phyloP scores from a whole-genome alignment of 1,284 basidiomycete species.

The Malassezia sympodialis region DNA sequence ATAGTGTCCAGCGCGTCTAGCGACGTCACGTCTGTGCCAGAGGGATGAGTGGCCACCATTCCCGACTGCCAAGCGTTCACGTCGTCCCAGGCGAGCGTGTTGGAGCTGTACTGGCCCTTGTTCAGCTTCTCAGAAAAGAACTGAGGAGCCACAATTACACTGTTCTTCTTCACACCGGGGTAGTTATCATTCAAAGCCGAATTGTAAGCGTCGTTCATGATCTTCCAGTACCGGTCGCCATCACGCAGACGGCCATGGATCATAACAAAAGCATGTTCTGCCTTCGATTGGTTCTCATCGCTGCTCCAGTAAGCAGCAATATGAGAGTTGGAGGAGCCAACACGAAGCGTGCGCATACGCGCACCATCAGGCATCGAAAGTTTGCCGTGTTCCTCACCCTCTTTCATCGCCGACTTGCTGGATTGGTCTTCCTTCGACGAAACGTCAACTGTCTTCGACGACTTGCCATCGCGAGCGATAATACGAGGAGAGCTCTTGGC shows the following conservation, averaged over 20 bases:
- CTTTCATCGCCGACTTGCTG: background rate
- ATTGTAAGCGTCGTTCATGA: conserved; percentile 29
- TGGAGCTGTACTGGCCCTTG: conserved; percentile 27
- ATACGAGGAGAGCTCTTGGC: background rate
- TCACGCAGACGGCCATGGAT: conserved; percentile 40
- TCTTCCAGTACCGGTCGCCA: conserved; percentile 33
- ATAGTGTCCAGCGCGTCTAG: conserved; percentile 41
- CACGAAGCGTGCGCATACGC: conserved; percentile 20
- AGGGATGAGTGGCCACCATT: conserved; percentile 33
- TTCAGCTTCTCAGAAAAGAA: conserved; percentile 35
- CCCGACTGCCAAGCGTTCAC: conserved; percentile 44
- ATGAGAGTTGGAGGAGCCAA: conserved; percentile 18
- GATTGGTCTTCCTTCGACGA: background rate
- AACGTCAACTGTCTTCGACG: conserved; percentile 1
- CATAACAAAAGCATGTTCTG: conserved; percentile 38
- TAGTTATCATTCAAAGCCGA: conserved; percentile 22
- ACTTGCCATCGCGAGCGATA: background rate
- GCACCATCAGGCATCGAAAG: conserved; percentile 27
- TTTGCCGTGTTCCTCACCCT: conserved; percentile 20
- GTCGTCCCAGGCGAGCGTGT: conserved; percentile 37
- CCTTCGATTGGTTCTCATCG: conserved; percentile 16
- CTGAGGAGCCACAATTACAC: conserved; percentile 37
- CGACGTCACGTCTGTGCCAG: conserved; percentile 22
- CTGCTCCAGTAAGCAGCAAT: conserved; percentile 32
- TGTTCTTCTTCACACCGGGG: conserved; percentile 19